Evolutionary conservation across 768 basidiomycete genomes (phyloP).

Genomic region (Leccinum fibrillosum): DNA sequence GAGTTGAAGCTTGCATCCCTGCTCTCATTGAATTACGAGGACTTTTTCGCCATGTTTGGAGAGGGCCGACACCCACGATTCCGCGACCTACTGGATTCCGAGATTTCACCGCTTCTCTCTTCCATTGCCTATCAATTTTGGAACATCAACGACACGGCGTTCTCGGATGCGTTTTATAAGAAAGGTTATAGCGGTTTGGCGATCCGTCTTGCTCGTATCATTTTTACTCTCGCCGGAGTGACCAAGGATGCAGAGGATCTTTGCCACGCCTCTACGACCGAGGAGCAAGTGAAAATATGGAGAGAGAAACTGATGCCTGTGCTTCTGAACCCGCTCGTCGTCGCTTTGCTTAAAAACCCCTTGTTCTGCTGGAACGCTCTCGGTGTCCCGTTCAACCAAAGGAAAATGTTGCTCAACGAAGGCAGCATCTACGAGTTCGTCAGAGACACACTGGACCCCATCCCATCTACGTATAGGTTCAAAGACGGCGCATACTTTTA

Average conservation of each 20-base stretch:
- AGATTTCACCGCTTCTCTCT: slow-evolving; percentile 65
- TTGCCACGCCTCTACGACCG: slow-evolving; percentile 50
- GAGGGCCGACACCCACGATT: slow-evolving; percentile 59
- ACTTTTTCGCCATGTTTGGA: slow-evolving; percentile 69
- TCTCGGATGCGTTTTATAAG: slow-evolving; percentile 57
- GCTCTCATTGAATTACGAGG: slow-evolving; percentile 50
- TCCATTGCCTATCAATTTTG: slow-evolving; percentile 77
- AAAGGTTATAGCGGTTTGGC: slow-evolving; percentile 69
- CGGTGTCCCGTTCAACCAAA: slow-evolving; percentile 71
- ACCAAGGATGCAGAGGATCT: slow-evolving; percentile 50
- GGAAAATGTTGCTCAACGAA: slow-evolving; percentile 55
- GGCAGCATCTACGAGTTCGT: slow-evolving; percentile 49
- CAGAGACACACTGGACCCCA: slow-evolving; percentile 48
- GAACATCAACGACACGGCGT: slow-evolving; percentile 54
- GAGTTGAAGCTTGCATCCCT: slow-evolving; percentile 76
- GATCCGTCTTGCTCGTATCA: slow-evolving; percentile 53
- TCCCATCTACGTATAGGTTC: slow-evolving; percentile 45
- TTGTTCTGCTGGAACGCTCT: slow-evolving; percentile 72
- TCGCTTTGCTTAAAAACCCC: slow-evolving; percentile 44
- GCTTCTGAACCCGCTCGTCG: slow-evolving; percentile 55
- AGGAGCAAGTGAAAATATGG: slow-evolving; percentile 66
- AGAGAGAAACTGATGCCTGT: slow-evolving; percentile 55
- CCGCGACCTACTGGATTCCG: slow-evolving; percentile 54
- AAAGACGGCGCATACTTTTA: slow-evolving; percentile 70
- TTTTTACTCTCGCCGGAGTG: slow-evolving; percentile 63